These are phyloP conservation scores for Solanum chiquidenum DNA, from an alignment of 257 asterid species.

Conservation along the genomic window DNA sequence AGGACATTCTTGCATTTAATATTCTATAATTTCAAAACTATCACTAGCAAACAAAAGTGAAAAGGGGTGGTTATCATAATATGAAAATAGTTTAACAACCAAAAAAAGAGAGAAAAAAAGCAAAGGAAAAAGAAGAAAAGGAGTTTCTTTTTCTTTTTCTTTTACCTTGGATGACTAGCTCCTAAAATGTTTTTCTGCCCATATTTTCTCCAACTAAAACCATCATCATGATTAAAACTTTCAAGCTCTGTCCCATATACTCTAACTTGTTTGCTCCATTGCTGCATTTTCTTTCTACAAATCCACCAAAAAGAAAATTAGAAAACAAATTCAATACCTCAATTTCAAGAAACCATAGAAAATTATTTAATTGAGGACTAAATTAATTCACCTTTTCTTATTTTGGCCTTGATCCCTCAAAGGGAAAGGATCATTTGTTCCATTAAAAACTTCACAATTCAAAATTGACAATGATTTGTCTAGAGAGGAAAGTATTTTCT, in stretches of 20 bases:
- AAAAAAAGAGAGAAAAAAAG: neutral
- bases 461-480: conserved; percentile 53
- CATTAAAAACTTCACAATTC: conserved; percentile 2
- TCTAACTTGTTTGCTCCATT: conserved; percentile 41
- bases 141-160: neutral
- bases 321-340: neutral
- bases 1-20: neutral
- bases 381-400: neutral
- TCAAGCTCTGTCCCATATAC: conserved; percentile 26
- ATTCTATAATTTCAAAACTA: neutral
- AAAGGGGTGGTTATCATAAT: neutral
- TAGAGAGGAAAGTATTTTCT: conserved; percentile 41
- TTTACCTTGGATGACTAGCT: conserved; percentile 65
- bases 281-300: conserved; percentile 51
- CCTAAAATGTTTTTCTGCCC: conserved; percentile 78
- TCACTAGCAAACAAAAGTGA: neutral
- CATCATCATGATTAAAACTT: conserved; percentile 44
- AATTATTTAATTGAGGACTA: neutral
- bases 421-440: neutral
- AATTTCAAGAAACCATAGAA: neutral
- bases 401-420: neutral
- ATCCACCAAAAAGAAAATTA: neutral
- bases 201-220: conserved; percentile 72
- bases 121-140: neutral
- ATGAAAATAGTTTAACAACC: neutral